Evolutionary conservation across 495 filamentous ascomycete species (phyloP), one percentile per base, ranked within the genome.

Genomic region (Copromyces sp.): DNA sequence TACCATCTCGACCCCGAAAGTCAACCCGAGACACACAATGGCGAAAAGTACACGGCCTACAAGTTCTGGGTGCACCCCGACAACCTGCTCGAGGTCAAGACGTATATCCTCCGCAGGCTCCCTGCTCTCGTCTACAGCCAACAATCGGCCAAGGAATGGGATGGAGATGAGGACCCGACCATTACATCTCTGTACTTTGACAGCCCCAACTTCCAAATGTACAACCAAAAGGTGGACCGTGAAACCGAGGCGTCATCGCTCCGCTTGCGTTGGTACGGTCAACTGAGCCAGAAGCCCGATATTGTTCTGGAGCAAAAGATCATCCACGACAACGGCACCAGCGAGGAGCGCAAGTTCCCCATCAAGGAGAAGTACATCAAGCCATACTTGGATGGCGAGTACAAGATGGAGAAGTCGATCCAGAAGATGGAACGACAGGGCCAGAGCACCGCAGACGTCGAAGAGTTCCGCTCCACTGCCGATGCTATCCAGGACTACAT

Each of bases 11-110:
- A 82, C 39, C 79, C 82, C 35, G 79, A 82, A 32, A 79, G 77
- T 74, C 78, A 79, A 74, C 77, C 80, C 69, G 83, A 81, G 72
- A 83, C 81, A 45, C 84, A 84, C 73, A 86, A 87, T 69, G 86
- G 86, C 35, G 86, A 95, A 77, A 86, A 86, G 71, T 98, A 96
- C 79, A 92, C 88, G n/a, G 93, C 94, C 35, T 89, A 95, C 81
- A 99, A 98, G 84, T 99, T 98, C 84, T 99, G 96, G 95, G 91
- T 99, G 16, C 95, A 99, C 78, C 84, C 88, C 1, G 95, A 98
- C 75, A 98, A 99, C 79, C 84, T 98, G 14, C 88, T 98, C 69
- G 95, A 99, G 82, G 92, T 97, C 74, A 98, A 98, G 84, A 98
- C 95, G 14, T 90, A 91, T 70, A 95, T 99, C 72, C 87, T 98